Conservation (phyloP, 768 basidiomycete genomes). For the Cytidiella melzeri region DNA sequence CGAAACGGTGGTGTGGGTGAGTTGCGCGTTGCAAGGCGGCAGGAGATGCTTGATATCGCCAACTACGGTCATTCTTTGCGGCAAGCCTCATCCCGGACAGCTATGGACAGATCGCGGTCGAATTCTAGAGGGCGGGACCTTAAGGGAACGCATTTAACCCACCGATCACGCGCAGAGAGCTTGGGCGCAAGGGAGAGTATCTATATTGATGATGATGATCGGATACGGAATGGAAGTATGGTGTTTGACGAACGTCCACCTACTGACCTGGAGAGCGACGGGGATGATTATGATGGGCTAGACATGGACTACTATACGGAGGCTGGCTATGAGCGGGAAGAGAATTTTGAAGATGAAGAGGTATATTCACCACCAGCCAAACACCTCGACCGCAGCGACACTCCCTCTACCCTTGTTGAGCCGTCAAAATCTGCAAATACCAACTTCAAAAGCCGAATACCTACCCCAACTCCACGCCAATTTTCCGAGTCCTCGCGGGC, state of each 20-base stretch:
- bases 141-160: slow-evolving; percentile 8
- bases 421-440: slow-evolving; percentile 4
- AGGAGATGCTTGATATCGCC: slow-evolving; percentile 86
- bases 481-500: slow-evolving; percentile 42
- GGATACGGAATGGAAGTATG: slow-evolving; percentile 36
- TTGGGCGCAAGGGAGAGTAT: slow-evolving; percentile 56
- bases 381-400: slow-evolving; percentile 19
- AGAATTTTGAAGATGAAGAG: slow-evolving; percentile 11
- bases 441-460: slow-evolving; percentile 21
- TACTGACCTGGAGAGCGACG: slow-evolving; percentile 64
- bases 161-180: slow-evolving; percentile 62
- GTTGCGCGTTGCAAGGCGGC: slow-evolving; percentile 61
- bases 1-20: slow-evolving; percentile 89
- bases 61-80: slow-evolving; percentile 68
- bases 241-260: slow-evolving; percentile 73
- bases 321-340: slow-evolving; percentile 3
- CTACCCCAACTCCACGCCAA: slow-evolving; percentile 28
- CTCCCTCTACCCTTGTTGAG: slow-evolving; percentile 15
- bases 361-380: slow-evolving; percentile 13
- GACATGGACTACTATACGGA: slow-evolving; percentile 13
- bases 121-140: slow-evolving; percentile 24
- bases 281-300: slow-evolving; percentile 28
- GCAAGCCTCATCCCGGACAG: slow-evolving; percentile 16
- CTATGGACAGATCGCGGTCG: slow-evolving; percentile 17
- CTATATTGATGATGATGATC: slow-evolving; percentile 56